Evolutionary conservation across 2,329 filamentous ascomycete species (phyloP).

Genomic region (Leptographium wingfieldii): DNA sequence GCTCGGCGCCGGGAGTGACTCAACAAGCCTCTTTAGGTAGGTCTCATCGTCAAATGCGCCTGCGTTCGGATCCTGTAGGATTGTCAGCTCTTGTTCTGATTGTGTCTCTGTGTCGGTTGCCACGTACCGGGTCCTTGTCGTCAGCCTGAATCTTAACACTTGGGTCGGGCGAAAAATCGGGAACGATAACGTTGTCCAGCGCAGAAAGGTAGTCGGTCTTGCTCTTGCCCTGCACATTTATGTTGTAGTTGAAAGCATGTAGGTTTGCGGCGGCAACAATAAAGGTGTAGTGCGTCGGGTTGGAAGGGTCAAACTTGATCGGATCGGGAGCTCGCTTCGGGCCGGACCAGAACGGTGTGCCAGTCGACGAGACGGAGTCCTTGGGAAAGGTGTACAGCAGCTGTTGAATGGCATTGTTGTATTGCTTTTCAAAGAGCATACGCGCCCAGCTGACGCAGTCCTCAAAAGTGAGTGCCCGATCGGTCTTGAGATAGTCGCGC

Average conservation of each 20-base stretch:
- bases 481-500: slow-evolving; percentile 77
- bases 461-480: slow-evolving; percentile 84
- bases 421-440: slow-evolving; percentile 88
- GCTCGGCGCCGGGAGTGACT: slow-evolving; percentile 64
- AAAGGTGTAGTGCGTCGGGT: slow-evolving; percentile 79
- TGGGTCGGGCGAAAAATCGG: slow-evolving; percentile 83
- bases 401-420: slow-evolving; percentile 93
- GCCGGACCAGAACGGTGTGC: slow-evolving; percentile 93
- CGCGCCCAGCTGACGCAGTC: slow-evolving; percentile 96
- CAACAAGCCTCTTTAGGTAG: slow-evolving; percentile 61
- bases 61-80: slow-evolving; percentile 62
- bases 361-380: slow-evolving; percentile 76
- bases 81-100: slow-evolving; percentile 12
- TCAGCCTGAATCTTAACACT: slow-evolving; percentile 94
- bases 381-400: slow-evolving; percentile 95
- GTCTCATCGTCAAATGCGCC: slow-evolving; percentile 54
- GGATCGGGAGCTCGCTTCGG: slow-evolving; percentile 92
- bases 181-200: slow-evolving; percentile 84
- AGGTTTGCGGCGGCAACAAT: slow-evolving; percentile 80
- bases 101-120: neutral
- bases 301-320: slow-evolving; percentile 74
- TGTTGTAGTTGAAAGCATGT: slow-evolving; percentile 95
- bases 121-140: slow-evolving; percentile 71
- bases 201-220: slow-evolving; percentile 65
- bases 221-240: slow-evolving; percentile 66